Evolutionary conservation across 1,284 basidiomycete species (phyloP).

Genomic region (Hemileia vastatrix): DNA sequence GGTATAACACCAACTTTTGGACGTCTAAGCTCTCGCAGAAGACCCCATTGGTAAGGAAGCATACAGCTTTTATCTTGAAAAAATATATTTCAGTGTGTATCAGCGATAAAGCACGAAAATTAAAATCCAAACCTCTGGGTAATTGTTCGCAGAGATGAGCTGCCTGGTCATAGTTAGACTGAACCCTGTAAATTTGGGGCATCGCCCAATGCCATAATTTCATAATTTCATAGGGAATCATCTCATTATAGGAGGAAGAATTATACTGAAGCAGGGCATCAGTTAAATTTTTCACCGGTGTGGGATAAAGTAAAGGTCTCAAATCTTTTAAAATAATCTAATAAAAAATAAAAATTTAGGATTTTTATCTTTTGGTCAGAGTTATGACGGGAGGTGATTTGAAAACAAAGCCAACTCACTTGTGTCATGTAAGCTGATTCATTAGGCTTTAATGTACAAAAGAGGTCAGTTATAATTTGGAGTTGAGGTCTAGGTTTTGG

Average conservation of each 20-base stretch:
- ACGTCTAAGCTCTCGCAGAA: not conserved
- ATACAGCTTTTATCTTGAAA: slow-evolving; percentile 26
- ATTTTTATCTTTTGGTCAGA: slow-evolving; percentile 45
- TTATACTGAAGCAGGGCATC: slow-evolving; percentile 53
- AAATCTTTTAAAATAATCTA: slow-evolving; percentile 78
- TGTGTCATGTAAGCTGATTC: slow-evolving; percentile 17
- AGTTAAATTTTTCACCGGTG: slow-evolving; percentile 46
- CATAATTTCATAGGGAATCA: slow-evolving; percentile 60
- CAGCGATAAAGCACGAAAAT: not conserved
- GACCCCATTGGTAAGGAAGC: not conserved
- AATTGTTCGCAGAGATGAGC: slow-evolving; percentile 51
- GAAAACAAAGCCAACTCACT: not conserved
- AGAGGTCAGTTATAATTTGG: slow-evolving; percentile 7
- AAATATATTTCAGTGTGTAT: not conserved
- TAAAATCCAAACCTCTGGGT: slow-evolving; percentile 16
- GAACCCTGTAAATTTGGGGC: slow-evolving; percentile 52
- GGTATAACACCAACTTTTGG: slow-evolving; percentile 7
- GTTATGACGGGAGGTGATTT: slow-evolving; percentile 16
- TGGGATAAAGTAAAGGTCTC: slow-evolving; percentile 62
- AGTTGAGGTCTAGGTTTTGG: not conserved
- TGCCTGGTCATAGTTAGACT: slow-evolving; percentile 55
- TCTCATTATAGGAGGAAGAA: slow-evolving; percentile 51
- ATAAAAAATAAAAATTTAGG: slow-evolving; percentile 57
- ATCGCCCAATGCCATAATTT: slow-evolving; percentile 60
- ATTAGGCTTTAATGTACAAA: not conserved